A percentile compares a stretch with the other conserved stretches of the same genome.
Evolutionary conservation across 1,284 basidiomycete species (phyloP).

Genomic region (Calocybe gambosa): DNA sequence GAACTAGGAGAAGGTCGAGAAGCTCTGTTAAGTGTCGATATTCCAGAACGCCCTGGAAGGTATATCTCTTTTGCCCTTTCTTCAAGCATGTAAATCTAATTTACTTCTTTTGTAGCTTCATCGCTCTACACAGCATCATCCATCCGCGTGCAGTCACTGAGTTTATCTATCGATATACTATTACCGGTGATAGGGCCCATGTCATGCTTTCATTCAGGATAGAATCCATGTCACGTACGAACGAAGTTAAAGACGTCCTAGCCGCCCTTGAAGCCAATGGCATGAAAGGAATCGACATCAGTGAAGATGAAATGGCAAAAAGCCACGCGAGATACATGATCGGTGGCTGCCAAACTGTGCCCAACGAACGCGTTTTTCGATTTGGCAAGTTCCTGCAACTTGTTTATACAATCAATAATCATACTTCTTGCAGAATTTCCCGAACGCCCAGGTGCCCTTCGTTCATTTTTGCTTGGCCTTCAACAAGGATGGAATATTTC

Average conservation of each 20-base stretch:
- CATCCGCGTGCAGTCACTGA: slow-evolving; percentile 94
- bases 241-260: slow-evolving; percentile 69
- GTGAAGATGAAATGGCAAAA: slow-evolving; percentile 94
- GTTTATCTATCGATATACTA: slow-evolving; percentile 88
- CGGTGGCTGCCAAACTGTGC: slow-evolving; percentile 74
- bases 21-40: slow-evolving; percentile 87
- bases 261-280: slow-evolving; percentile 54
- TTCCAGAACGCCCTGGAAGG: slow-evolving; percentile 91
- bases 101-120: slow-evolving; percentile 55
- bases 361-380: slow-evolving; percentile 86
- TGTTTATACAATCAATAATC: slow-evolving; percentile 6
- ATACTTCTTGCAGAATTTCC: slow-evolving; percentile 73
- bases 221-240: slow-evolving; percentile 51
- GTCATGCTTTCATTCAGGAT: slow-evolving; percentile 92
- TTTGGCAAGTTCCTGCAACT: slow-evolving; percentile 57
- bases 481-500: slow-evolving; percentile 92
- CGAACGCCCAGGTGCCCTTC: slow-evolving; percentile 87
- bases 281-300: slow-evolving; percentile 87
- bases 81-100: background rate
- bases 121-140: slow-evolving; percentile 82
- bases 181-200: slow-evolving; percentile 60
- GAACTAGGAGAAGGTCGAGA: slow-evolving; percentile 95
- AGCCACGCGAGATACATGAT: slow-evolving; percentile 93
- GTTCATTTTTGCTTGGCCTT: slow-evolving; percentile 82
- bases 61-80: slow-evolving; percentile 29